Percentiles rank a stretch among this genome's conserved stretches.
Conservation (phyloP, 495 filamentous ascomycete species). For the Mycothermus thermophilus region DNA sequence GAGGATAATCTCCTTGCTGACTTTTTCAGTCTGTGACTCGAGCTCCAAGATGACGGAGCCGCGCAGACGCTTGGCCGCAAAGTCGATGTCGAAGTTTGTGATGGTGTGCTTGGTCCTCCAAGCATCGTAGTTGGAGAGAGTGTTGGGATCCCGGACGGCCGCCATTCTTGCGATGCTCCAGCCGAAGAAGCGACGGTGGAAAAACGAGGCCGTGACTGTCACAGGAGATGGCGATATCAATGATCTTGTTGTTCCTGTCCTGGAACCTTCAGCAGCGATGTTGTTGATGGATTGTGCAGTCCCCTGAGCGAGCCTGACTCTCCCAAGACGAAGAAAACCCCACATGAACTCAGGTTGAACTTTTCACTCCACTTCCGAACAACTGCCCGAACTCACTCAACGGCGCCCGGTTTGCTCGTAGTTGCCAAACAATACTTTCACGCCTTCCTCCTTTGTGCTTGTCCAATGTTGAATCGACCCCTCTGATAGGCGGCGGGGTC, state of each 20-base stretch:
- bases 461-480: background rate
- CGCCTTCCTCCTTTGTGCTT: conserved; percentile 19
- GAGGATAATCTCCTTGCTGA: conserved; percentile 62
- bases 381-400: background rate
- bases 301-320: conserved; percentile 16
- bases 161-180: conserved; percentile 33
- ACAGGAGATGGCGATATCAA: no score
- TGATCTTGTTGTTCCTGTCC: conserved; percentile 7
- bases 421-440: conserved; percentile 12
- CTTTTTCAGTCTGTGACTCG: conserved; percentile 52
- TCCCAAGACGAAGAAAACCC: conserved; percentile 15
- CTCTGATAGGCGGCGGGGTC: conserved; percentile 10
- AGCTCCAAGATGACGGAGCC: conserved; percentile 65
- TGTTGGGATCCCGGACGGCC: conserved; percentile 69
- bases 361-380: background rate
- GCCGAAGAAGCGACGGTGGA: conserved; percentile 17
- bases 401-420: background rate
- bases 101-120: conserved; percentile 71
- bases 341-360: conserved; percentile 18
- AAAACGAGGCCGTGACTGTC: no score
- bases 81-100: conserved; percentile 68
- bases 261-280: background rate
- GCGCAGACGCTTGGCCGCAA: conserved; percentile 54
- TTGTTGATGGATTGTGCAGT: conserved; percentile 8
- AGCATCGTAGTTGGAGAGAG: conserved; percentile 76